A percentile compares a stretch with the other conserved stretches of the same genome.
phyloP scores from a whole-genome alignment of 148 eudicot species.

The Salicornia ramosissima region DNA sequence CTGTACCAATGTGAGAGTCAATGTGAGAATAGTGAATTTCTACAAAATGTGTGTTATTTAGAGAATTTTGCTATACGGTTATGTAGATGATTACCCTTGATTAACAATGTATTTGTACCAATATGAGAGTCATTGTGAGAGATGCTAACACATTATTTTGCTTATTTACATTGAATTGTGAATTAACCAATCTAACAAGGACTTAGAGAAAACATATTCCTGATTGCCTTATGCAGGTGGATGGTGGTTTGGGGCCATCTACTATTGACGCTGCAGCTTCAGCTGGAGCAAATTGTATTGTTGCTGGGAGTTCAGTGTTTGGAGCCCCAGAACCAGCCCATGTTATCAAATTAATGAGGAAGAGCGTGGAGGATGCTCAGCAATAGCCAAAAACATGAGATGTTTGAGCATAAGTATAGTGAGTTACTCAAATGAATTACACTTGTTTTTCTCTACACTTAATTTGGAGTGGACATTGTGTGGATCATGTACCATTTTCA shows the following conservation, averaged over 20 bases:
- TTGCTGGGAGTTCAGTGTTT: slow-evolving; percentile 94
- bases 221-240: slow-evolving; percentile 51
- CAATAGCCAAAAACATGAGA: slow-evolving; percentile 1
- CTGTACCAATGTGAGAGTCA: background rate
- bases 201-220: background rate
- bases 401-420: background rate
- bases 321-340: slow-evolving; percentile 84
- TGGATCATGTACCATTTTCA: background rate
- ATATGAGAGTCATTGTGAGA: background rate
- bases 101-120: background rate
- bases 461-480: background rate
- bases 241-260: slow-evolving; percentile 92
- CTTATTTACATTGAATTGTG: background rate
- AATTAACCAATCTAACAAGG: background rate
- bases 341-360: slow-evolving; percentile 70
- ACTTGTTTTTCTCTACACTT: background rate
- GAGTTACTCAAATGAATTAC: background rate
- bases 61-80: background rate
- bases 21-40: too few species aligned
- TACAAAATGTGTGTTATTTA: background rate
- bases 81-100: background rate
- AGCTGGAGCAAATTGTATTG: slow-evolving; percentile 96
- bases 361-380: slow-evolving; percentile 54
- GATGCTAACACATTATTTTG: background rate
- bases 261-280: slow-evolving; percentile 75